Evolutionary conservation across 2,329 filamentous ascomycete species (phyloP).

Genomic region (Plenodomus tracheiphilus): DNA sequence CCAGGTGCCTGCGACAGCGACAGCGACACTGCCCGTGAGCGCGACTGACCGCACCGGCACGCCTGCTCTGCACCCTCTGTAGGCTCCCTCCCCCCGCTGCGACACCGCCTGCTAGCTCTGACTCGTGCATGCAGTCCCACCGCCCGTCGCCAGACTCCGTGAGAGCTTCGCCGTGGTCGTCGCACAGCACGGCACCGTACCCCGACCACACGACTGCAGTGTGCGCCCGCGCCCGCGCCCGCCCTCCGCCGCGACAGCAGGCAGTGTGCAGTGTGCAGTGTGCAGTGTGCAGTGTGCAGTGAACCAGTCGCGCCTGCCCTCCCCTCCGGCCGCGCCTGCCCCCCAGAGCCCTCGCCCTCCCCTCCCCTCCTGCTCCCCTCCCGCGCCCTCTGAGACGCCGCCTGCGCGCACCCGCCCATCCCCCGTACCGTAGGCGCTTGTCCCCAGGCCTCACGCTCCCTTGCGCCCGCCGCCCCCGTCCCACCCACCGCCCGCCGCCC

Average conservation of each 20-base stretch:
- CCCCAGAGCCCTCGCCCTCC: slow-evolving; percentile 10
- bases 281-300: too few relatives aligned
- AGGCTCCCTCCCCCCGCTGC: slow-evolving; percentile 8
- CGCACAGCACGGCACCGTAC: slow-evolving; percentile 13
- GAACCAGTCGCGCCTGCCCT: slow-evolving; percentile 3
- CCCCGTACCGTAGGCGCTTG: too few relatives aligned
- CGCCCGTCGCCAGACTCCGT: slow-evolving; percentile 7
- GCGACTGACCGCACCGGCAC: slow-evolving; percentile 16
- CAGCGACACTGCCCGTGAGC: neutral
- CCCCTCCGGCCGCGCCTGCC: slow-evolving; percentile 10
- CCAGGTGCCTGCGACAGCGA: slow-evolving; percentile 1
- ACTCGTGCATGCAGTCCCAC: slow-evolving; percentile 20
- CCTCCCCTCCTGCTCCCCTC: slow-evolving; percentile 4
- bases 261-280: too few relatives aligned
- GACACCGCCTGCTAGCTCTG: slow-evolving; percentile 9
- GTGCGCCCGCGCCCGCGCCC: slow-evolving; percentile 5
- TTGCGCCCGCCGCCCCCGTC: slow-evolving; percentile 20
- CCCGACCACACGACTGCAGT: neutral
- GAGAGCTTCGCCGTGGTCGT: slow-evolving; percentile 7
- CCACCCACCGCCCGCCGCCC: slow-evolving; percentile 9
- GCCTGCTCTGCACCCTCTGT: slow-evolving; percentile 10
- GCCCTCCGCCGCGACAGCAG: slow-evolving; percentile 1
- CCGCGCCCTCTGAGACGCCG: slow-evolving; percentile 2
- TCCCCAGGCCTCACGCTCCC: too few relatives aligned
- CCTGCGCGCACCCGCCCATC: too few relatives aligned